Evolutionary conservation across 225 moss, liverwort and hornwort species (phyloP).

Genomic region (Marchantia paleacea): DNA sequence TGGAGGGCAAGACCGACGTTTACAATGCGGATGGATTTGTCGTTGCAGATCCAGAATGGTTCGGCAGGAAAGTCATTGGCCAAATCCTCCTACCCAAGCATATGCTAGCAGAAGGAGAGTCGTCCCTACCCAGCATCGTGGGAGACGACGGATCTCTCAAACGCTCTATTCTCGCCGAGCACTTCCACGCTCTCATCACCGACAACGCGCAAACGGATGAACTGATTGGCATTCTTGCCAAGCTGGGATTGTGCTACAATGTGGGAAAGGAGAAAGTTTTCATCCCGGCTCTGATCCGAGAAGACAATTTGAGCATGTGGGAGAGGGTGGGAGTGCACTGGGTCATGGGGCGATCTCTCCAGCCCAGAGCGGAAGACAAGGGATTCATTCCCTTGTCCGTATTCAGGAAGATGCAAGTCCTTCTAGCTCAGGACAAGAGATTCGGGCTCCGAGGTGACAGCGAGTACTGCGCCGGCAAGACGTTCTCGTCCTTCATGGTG

Average conservation of each 20-base stretch:
- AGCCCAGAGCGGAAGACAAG: constrained; percentile 7
- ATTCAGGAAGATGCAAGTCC: constrained; percentile 26
- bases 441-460: constrained; percentile 12
- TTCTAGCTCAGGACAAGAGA: constrained; percentile 19
- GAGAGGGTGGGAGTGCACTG: not conserved
- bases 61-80: not conserved
- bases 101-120: not conserved
- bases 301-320: not conserved
- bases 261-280: not conserved
- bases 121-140: not conserved
- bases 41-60: constrained; percentile 6
- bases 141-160: not conserved
- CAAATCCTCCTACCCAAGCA: not conserved
- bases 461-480: constrained; percentile 19
- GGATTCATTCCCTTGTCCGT: constrained; percentile 18
- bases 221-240: not conserved
- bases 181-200: not conserved
- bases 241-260: constrained; percentile 13
- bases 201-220: not conserved
- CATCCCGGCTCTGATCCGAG: constrained; percentile 2
- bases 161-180: no score
- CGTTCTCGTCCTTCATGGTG: not conserved
- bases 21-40: not conserved
- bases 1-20: no score
- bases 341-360: constrained; percentile 29